Conservation (phyloP, 2,329 filamentous ascomycete species). For the Simplicillium aogashimaense region DNA sequence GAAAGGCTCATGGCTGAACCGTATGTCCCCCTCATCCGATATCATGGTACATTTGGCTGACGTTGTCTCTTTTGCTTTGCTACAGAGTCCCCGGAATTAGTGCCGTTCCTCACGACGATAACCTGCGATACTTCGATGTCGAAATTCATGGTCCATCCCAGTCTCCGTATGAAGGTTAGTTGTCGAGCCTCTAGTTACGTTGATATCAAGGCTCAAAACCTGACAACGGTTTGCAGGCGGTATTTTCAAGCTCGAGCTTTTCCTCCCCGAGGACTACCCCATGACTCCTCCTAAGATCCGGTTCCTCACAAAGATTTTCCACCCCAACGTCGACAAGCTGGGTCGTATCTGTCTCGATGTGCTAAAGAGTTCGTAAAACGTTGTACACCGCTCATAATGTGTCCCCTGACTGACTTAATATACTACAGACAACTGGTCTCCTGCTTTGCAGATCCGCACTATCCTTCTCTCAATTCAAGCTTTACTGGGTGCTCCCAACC, state of each 20-base stretch:
- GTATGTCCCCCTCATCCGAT: conserved; percentile 40
- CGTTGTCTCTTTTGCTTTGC: neutral
- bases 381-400: neutral
- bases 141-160: conserved; percentile 86
- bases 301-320: conserved; percentile 98
- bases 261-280: conserved; percentile 95
- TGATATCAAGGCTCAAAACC: neutral
- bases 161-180: conserved; percentile 86
- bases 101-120: conserved; percentile 91
- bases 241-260: conserved; percentile 93
- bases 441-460: conserved; percentile 92
- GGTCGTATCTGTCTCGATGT: conserved; percentile 96
- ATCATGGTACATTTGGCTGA: too few relatives aligned
- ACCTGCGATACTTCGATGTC: conserved; percentile 96
- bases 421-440: conserved; percentile 89
- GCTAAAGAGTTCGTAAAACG: conserved; percentile 65
- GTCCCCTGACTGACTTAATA: conserved; percentile 8
- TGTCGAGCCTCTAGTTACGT: neutral
- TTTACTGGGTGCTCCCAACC: conserved; percentile 89
- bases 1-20: conserved; percentile 94
- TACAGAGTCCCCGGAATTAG: conserved; percentile 88
- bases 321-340: conserved; percentile 96
- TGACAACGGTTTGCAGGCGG: conserved; percentile 42
- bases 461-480: conserved; percentile 99
- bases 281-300: conserved; percentile 99